Evolutionary conservation across 2,329 filamentous ascomycete species (phyloP), one percentile per base, ranked within the genome.

Genomic region (Fusarium foetens): DNA sequence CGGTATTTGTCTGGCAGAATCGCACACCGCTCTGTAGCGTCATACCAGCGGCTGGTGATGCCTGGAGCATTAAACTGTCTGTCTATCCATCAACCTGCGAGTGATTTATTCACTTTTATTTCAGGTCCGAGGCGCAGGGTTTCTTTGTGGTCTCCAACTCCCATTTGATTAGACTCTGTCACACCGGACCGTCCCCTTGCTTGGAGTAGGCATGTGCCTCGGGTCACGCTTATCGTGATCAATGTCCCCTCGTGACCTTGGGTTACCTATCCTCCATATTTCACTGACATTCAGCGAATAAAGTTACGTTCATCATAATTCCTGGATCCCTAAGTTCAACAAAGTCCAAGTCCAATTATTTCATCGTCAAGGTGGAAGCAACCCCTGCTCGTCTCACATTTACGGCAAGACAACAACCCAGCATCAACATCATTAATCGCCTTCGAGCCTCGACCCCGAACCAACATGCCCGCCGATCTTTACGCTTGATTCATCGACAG

Each of bases 11-110:
- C 76, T 62, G 76, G 75, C 76, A 77, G 67, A 76, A 77, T 21
- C 21, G 11, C 39, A 67, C 70, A 78, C 76, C 76, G 76, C 76
- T 66, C 65, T 77, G 42, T 61, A 69, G 71, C 76, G 76, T 78
- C 76, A 77, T 78, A 74, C 73, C 66, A 49, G 45, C 45, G 51
- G 38, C 59, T 60, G 61, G 67, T 75, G 76, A 74, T 77, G 75
- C 75, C 75, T 77, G 58, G 70, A 71, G 49, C 31, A 42, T 65
- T 52, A 49, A 43, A 43, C 35, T 25, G 31, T 41, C 58, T 52
- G 55, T 51, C 52, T 29, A 58, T 57, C 23, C 52, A 70, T 59
- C 49, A 57, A 45, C 27, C 33, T 74, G 13, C 29, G 35, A 36
- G 35, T 58, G 46, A 35, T 53, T 51, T 35, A 45, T 29, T 54